These are phyloP conservation scores for Arbutus unedo DNA, from an alignment of 148 eudicot genomes.

Conservation along the genomic window DNA sequence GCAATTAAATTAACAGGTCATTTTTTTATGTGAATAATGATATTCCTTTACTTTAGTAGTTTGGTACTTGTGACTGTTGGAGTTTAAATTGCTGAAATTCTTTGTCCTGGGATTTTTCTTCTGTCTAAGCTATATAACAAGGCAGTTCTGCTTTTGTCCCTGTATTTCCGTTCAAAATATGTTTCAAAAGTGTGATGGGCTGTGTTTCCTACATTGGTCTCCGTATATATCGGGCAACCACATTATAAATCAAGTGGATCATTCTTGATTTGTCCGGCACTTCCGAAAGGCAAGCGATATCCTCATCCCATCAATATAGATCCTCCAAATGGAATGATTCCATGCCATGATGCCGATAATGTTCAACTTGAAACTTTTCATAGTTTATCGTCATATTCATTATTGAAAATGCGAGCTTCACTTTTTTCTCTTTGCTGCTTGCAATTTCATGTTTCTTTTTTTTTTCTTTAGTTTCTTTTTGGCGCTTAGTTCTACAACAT, in stretches of 20 bases:
- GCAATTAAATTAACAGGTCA: background rate
- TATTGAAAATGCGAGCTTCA: slow-evolving; percentile 8
- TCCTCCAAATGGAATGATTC: background rate
- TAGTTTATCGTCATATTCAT: background rate
- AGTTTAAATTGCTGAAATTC: slow-evolving; percentile 6
- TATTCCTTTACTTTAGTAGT: slow-evolving; percentile 2
- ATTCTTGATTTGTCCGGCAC: background rate
- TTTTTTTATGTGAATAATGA: background rate
- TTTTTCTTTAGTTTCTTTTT: background rate
- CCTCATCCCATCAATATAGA: background rate
- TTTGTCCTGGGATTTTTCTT: background rate
- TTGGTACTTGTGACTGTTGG: background rate
- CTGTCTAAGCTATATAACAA: background rate
- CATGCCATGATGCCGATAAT: slow-evolving; percentile 7
- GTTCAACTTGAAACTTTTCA: background rate
- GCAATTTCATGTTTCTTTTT: background rate
- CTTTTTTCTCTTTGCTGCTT: background rate
- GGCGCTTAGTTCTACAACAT: background rate
- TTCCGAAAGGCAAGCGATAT: background rate
- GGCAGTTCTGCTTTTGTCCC: background rate
- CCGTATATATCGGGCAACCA: background rate
- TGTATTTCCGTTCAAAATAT: background rate
- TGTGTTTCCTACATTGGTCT: background rate
- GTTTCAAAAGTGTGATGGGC: background rate
- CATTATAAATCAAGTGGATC: background rate